Conservation (phyloP, 1,284 basidiomycete genomes). For the Melampsora larici-populina region DNA sequence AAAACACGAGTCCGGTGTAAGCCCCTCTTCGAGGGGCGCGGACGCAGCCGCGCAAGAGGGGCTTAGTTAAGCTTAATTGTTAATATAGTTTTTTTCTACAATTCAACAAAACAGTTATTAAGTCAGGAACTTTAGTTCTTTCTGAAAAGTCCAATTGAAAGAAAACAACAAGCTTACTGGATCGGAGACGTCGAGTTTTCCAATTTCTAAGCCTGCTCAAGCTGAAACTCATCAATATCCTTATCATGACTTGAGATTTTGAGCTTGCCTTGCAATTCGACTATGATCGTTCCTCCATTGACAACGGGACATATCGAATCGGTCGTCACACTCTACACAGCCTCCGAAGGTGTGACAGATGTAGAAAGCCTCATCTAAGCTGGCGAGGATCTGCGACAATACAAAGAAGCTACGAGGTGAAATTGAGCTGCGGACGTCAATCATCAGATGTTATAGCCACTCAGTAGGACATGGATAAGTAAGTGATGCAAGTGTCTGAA, state of each 20-base stretch:
- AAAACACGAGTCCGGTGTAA: no score
- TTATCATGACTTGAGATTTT: slow-evolving; percentile 16
- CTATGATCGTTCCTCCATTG: slow-evolving; percentile 33
- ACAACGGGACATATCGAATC: background rate
- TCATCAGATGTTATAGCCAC: no score
- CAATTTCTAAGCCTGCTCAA: slow-evolving; percentile 24
- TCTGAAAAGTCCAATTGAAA: background rate
- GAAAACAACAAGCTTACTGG: background rate
- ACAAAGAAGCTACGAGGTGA: no score
- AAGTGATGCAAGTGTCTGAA: no score
- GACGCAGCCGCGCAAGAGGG: no score
- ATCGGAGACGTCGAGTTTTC: slow-evolving; percentile 22
- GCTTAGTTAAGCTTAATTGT: no score
- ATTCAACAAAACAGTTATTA: background rate
- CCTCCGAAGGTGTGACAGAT: background rate
- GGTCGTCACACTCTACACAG: background rate
- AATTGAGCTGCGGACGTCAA: no score
- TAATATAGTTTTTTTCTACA: slow-evolving; percentile 36
- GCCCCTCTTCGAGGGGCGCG: no score
- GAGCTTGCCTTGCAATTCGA: slow-evolving; percentile 42
- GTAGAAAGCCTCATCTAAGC: background rate
- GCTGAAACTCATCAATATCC: background rate
- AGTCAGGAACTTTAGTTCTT: background rate
- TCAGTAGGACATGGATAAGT: no score
- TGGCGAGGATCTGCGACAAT: no score